Evolutionary conservation across 768 basidiomycete species (phyloP).

Genomic region (Lentinula edodes): DNA sequence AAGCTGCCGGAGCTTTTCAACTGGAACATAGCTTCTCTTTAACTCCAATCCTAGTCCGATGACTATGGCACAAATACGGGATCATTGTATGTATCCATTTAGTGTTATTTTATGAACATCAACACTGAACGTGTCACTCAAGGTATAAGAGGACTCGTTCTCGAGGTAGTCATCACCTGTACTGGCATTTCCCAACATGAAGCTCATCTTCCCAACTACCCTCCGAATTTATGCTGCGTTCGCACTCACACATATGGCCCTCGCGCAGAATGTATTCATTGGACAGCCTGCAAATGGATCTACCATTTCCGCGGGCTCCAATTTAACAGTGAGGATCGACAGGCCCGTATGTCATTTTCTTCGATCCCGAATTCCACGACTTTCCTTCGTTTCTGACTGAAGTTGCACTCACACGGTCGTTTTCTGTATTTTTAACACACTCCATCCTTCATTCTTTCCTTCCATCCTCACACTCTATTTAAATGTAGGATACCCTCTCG

Average conservation of each 20-base stretch:
- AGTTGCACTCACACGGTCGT: too few relatives aligned
- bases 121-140: background rate
- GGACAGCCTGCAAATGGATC: constrained; percentile 31
- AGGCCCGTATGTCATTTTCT: constrained; percentile 33
- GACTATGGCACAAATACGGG: too few relatives aligned
- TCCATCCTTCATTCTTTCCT: background rate
- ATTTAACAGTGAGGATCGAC: constrained; percentile 39
- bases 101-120: too few relatives aligned
- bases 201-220: background rate
- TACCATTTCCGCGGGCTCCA: constrained; percentile 28
- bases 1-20: too few relatives aligned
- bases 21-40: too few relatives aligned
- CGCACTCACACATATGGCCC: constrained; percentile 21
- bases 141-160: background rate
- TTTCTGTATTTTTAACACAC: background rate
- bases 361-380: background rate
- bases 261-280: constrained; percentile 38
- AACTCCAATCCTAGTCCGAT: too few relatives aligned
- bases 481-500: constrained; percentile 27
- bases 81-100: too few relatives aligned
- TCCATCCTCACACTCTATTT: background rate
- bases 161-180: background rate
- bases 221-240: background rate
- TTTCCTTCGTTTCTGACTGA: background rate
- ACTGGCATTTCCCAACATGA: background rate